Percentiles rank a stretch among this genome's conserved stretches.
Evolutionary conservation across 208 protist species (phyloP).

Genomic region (Strigomonas culicis): DNA sequence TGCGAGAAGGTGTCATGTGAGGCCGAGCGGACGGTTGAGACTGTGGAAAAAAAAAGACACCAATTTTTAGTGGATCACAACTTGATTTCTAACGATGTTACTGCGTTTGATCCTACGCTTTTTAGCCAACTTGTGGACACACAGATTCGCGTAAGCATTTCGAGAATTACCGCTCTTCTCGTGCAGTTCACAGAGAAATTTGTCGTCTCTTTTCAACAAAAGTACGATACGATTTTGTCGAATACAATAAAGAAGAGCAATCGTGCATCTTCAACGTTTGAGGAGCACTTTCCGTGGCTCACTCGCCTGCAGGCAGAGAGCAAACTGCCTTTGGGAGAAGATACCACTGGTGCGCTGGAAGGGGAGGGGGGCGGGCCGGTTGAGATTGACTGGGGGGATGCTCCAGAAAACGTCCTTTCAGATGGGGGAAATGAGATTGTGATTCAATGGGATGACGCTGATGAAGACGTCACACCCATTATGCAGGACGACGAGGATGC

Average conservation of each 20-base stretch:
- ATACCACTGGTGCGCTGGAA: background rate
- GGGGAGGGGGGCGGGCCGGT: constrained; percentile 14
- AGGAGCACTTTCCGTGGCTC: constrained; percentile 60
- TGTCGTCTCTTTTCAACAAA: constrained; percentile 23
- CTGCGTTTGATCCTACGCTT: too few species aligned
- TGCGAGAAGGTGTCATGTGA: constrained; percentile 58
- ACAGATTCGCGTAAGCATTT: too few species aligned
- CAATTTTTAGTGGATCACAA: constrained; percentile 37
- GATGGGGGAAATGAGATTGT: constrained; percentile 11
- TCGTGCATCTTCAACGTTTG: constrained; percentile 32
- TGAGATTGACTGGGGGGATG: constrained; percentile 72
- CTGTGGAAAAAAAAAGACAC: constrained; percentile 26
- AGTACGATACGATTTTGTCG: constrained; percentile 37
- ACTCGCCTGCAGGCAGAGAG: constrained; percentile 25
- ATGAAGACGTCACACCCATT: constrained; percentile 16
- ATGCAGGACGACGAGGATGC: constrained; percentile 15
- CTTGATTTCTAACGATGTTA: too few species aligned
- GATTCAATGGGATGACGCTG: constrained; percentile 28
- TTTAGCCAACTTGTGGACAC: too few species aligned
- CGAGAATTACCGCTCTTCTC: too few species aligned
- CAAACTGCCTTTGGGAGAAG: background rate
- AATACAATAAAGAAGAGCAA: too few species aligned
- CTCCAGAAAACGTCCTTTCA: constrained; percentile 7
- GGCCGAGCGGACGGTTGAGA: constrained; percentile 23
- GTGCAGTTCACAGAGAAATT: too few species aligned